phyloP scores from a whole-genome alignment of 352 stramenopile species.

The Phytophthora fragariae region DNA sequence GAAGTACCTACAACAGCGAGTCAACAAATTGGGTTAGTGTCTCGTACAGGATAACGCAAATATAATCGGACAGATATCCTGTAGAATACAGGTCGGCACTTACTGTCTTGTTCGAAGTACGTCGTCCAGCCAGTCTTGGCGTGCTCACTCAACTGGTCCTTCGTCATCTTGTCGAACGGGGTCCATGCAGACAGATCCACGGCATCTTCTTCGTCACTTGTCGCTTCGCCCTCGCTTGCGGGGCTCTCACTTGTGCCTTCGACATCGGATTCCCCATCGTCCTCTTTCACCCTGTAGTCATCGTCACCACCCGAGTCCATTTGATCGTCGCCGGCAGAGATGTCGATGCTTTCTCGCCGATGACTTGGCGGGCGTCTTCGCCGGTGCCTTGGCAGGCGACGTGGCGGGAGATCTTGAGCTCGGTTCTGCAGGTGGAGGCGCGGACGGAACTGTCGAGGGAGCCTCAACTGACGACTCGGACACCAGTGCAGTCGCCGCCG shows the following conservation, averaged over 20 bases:
- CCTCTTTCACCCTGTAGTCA: background rate
- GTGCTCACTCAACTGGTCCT: conserved; percentile 12
- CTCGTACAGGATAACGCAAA: background rate
- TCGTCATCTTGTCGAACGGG: conserved; percentile 11
- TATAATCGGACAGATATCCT: background rate
- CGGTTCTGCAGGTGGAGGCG: too few species aligned
- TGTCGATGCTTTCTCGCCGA: background rate
- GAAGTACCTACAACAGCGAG: background rate
- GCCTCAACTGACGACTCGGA: background rate
- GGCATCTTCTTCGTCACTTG: conserved; percentile 10
- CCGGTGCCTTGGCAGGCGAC: background rate
- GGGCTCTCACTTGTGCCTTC: conserved; percentile 3
- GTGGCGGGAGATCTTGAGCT: background rate
- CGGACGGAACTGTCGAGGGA: too few species aligned
- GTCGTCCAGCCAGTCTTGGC: conserved; percentile 1
- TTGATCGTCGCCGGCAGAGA: background rate
- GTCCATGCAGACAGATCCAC: conserved; percentile 6
- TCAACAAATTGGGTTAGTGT: conserved; percentile 6
- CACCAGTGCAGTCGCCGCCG: background rate
- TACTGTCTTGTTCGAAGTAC: conserved; percentile 4
- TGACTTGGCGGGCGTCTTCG: too few species aligned
- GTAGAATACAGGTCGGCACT: conserved; percentile 5
- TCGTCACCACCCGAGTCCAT: background rate
- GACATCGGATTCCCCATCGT: background rate
- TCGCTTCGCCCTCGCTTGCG: background rate